Evolutionary conservation across 2,329 filamentous ascomycete species (phyloP), one percentile per base, ranked within the genome.

Genomic region (Mycosphaerelloides madeirae): DNA sequence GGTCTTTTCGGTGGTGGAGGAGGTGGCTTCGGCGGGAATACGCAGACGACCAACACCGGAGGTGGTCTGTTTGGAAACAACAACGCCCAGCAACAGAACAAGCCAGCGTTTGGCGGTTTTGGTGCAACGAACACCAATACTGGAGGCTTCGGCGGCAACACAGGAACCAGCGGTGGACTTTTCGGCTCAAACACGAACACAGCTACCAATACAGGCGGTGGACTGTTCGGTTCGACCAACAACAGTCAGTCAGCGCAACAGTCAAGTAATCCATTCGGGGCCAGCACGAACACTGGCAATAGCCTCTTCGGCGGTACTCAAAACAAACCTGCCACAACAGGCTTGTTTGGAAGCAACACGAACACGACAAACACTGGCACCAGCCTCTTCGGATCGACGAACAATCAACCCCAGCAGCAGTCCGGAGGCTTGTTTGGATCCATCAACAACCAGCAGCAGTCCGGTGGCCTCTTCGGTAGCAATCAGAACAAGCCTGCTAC

Each of bases 11-110:
- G 56, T 22, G 37, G 52, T 29, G 31, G 22, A n/a, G 37, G 39
- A 14, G 70, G 72, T 18, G 64, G 69, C 4, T 74, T 74, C 46
- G 70, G 70, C 3, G 50, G 56, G 31, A 68, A 61, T 35, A 62
- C 55, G 43, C 72, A 64, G 46, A 61, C 50, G 19, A 19, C 38
- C 16, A 51, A 58, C 53, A 57, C 62, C 50, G 50, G 48, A 2
- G 54, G 57, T 14, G 54, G 62, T 13, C 50, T 65, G 3, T 65
- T 65, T 41, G 61, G 62, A 13, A 63, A 67, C 40, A 65, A 58
- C 49, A 63, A 67, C 40, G 65, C 58, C 49, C 68, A 66, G 48
- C 48, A 44, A 34, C 43, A 52, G 57, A 44, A 52, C 29, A 63
- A 63, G 52, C 59, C 51, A 37, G 47, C 51, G 7, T 54, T 57